Evolutionary conservation across 768 basidiomycete species (phyloP).

Genomic region (Pulveroboletus sp.): DNA sequence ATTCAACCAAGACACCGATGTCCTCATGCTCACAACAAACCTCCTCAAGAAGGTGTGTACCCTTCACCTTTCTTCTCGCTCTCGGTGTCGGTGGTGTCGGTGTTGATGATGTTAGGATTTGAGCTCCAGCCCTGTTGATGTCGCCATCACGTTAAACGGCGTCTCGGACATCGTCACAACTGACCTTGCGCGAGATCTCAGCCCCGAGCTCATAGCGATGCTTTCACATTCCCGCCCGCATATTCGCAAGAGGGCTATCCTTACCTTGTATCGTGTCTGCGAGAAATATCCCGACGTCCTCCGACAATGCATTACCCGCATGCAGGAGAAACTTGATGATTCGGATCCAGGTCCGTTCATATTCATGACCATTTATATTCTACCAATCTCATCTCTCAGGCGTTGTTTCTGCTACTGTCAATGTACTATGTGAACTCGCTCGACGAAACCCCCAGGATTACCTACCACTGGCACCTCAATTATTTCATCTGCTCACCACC

Average conservation of each 20-base stretch:
- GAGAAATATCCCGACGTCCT: slow-evolving; percentile 79
- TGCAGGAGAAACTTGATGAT: slow-evolving; percentile 81
- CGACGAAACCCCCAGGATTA: slow-evolving; percentile 76
- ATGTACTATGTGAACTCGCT: slow-evolving; percentile 90
- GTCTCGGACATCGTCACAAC: slow-evolving; percentile 78
- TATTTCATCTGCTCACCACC: slow-evolving; percentile 89
- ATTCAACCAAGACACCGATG: slow-evolving; percentile 91
- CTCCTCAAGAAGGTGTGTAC: slow-evolving; percentile 80
- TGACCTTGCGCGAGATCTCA: slow-evolving; percentile 87
- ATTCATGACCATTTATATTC: background rate
- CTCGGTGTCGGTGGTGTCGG: slow-evolving; percentile 10
- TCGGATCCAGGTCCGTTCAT: slow-evolving; percentile 53
- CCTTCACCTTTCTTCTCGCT: background rate
- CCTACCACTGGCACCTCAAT: slow-evolving; percentile 80
- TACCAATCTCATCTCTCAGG: slow-evolving; percentile 39
- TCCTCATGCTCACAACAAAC: slow-evolving; percentile 96
- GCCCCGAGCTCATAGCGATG: slow-evolving; percentile 79
- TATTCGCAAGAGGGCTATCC: slow-evolving; percentile 86
- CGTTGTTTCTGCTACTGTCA: slow-evolving; percentile 91
- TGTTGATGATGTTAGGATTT: slow-evolving; percentile 55
- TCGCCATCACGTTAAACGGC: slow-evolving; percentile 76
- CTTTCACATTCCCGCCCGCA: slow-evolving; percentile 84
- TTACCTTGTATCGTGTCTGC: slow-evolving; percentile 77
- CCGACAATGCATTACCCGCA: slow-evolving; percentile 55
- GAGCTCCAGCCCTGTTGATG: slow-evolving; percentile 67